Evolutionary conservation across 441 rosid species (phyloP), one percentile per base, ranked within the genome.

Genomic region (Gossypium laxum): DNA sequence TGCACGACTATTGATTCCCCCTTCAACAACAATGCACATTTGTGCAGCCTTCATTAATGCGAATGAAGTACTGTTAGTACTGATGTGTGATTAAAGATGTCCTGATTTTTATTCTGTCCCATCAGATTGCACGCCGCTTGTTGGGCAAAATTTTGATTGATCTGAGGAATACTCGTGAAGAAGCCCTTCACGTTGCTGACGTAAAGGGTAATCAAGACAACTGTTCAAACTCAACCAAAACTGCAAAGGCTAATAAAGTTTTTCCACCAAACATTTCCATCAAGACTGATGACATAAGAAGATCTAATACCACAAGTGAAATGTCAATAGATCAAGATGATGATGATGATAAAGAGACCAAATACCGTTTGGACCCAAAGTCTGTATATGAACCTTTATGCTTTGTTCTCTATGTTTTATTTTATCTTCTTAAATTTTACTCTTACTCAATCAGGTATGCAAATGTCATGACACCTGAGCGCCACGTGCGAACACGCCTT

Each of bases 311-410:
- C 52, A 76, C 91, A 7, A 82, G 93, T 67, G 99, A 95, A 1
- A 48, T 73, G 45, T 82, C 91, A 73, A 79, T 79, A 52, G 93
- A 88, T 74, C 92, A 88, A 63, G 98, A 93, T 19, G 99, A 96
- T 52, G 98, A 96, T 60, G 98, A 96, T 76, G 93, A 93, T 74
- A 91, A 90, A 76, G 99, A 92, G 83, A 91, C 90, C 80, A 79
- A 96, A 85, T 96, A 96, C 82, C 97, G 99, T 56, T 79, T 96
- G 82, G 99, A 96, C 83, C 99, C 99, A 48, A 88, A 91, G 98
- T 92, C 70, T 72, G 47, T 69, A 52, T 68, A 5, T 38, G 32
- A 58, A 60, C 74, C 10, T 41, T 45, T 65, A 51, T 50, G 38
- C 55, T 61, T 28, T 69, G 28, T 62, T 65, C 69, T 26, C n/a